Evolutionary conservation across 495 filamentous ascomycete genomes (phyloP).

Genomic region (Thermothielavioides terrestris): DNA sequence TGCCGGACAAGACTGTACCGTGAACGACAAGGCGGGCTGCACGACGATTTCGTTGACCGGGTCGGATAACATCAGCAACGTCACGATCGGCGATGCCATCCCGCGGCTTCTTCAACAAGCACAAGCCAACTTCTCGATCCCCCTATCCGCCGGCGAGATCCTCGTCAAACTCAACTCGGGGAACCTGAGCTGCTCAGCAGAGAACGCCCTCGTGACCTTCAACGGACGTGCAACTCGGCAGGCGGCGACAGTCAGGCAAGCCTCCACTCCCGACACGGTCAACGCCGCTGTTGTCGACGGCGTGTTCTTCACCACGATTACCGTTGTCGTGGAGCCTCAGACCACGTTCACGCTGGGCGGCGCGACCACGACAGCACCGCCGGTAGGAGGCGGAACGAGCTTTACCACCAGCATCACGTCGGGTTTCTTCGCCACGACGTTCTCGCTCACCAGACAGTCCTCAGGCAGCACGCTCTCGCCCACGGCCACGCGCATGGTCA

Average conservation of each 20-base stretch:
- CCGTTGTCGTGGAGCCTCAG: slow-evolving; percentile 22
- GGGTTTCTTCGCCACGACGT: slow-evolving; percentile 22
- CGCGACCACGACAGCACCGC: slow-evolving; percentile 5
- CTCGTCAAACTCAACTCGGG: slow-evolving; percentile 66
- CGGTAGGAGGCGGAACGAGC: slow-evolving; percentile 8
- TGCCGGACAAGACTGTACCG: slow-evolving; percentile 66
- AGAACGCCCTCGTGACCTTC: slow-evolving; percentile 85
- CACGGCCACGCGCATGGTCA: slow-evolving; percentile 7
- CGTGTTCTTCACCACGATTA: slow-evolving; percentile 30
- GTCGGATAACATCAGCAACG: slow-evolving; percentile 46
- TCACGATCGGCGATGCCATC: slow-evolving; percentile 72
- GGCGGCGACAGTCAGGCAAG: slow-evolving; percentile 12
- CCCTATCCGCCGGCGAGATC: slow-evolving; percentile 55
- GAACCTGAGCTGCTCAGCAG: slow-evolving; percentile 64
- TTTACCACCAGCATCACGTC: slow-evolving; percentile 28
- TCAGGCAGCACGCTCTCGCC: slow-evolving; percentile 4
- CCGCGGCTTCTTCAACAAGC: slow-evolving; percentile 60
- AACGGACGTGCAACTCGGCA: slow-evolving; percentile 41
- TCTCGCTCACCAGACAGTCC: neutral
- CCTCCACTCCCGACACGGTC: slow-evolving; percentile 10
- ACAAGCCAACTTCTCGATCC: slow-evolving; percentile 62
- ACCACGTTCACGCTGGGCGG: slow-evolving; percentile 26
- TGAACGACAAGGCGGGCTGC: slow-evolving; percentile 55
- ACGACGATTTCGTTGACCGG: slow-evolving; percentile 54
- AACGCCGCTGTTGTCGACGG: slow-evolving; percentile 24